Base-by-base conservation (phyloP, 208 protist genomes). In the Kentomonas sorsogonicus region DNA sequence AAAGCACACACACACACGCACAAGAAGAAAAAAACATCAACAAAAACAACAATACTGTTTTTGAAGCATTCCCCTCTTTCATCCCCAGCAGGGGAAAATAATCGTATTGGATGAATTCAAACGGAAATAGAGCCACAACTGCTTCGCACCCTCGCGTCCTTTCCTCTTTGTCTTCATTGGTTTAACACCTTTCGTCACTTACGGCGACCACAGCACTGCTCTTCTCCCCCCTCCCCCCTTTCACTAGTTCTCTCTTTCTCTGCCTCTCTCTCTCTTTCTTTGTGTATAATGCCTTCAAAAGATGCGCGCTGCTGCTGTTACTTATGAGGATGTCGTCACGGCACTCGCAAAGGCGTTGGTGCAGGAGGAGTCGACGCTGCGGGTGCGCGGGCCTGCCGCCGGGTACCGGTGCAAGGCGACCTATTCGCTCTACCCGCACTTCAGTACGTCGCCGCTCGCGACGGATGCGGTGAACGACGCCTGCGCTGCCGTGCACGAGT, bases 381-480 rank as follows among this genome's bases (percentile, higher is more conserved):
- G 61, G 0, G 74, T 82, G 7, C 26, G 45, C 11, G 78, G 73
- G 9, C 53, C 53, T 3, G 41, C 52, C 11, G 41, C 46, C 2
- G 53, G 48, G 7, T 79, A 73, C 53, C 63, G 74, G 0, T 77
- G 71, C 58, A 78, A 81, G 45, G 69, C 61, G 1, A 86, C 78
- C 9, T 81, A 79, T 45, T 76, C 65, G 3, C 44, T 79, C 38
- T 52, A 57, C 13, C 71, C 78, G 5, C 5, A 22, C 11, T 53
- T 82, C n/a, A 22, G 38, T 9, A 52, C 52, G 4, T 71, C 74
- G 1, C 52, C 51, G n/a, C 65, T 74, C 5, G 58, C 48, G 27
- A 66, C 39, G 44, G n/a, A 3, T 0, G 22, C 11, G 0, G 63
- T 79, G 20, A 81, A 79, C 43, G 54, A 39, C 11, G 39, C 72